Evolutionary conservation across 1,284 basidiomycete species (phyloP).

Genomic region (Amylostereum areolatum): DNA sequence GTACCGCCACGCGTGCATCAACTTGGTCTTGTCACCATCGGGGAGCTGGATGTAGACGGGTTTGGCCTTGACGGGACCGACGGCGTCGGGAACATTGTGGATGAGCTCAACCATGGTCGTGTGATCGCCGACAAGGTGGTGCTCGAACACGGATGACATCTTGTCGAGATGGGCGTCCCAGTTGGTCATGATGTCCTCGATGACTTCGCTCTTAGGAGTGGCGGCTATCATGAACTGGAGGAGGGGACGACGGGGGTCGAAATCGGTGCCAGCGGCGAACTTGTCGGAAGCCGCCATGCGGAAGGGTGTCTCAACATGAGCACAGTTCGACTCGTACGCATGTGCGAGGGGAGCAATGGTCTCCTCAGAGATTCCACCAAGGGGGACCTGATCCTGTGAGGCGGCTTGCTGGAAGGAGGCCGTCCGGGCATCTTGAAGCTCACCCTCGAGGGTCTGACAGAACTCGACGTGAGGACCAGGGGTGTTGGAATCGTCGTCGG

Average conservation of each 20-base stretch:
- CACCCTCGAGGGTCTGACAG: constrained; percentile 43
- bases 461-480: constrained; percentile 52
- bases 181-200: constrained; percentile 43
- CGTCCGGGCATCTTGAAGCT: constrained; percentile 25
- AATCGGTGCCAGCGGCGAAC: constrained; percentile 23
- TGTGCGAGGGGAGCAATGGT: constrained; percentile 31
- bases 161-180: constrained; percentile 43
- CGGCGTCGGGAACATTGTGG: constrained; percentile 62
- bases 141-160: constrained; percentile 44
- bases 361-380: constrained; percentile 22
- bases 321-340: constrained; percentile 53
- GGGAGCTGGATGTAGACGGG: constrained; percentile 73
- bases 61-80: constrained; percentile 67
- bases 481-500: constrained; percentile 28
- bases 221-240: constrained; percentile 75
- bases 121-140: constrained; percentile 42
- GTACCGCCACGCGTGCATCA: constrained; percentile 73
- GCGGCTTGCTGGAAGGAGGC: constrained; percentile 16
- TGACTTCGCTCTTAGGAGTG: constrained; percentile 49
- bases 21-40: constrained; percentile 42
- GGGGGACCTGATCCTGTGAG: constrained; percentile 29
- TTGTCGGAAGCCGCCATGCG: constrained; percentile 19
- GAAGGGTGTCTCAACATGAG: constrained; percentile 30
- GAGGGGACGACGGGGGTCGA: constrained; percentile 49
- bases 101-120: constrained; percentile 34